Percentiles rank a stretch among this genome's conserved stretches.
phyloP scores from a whole-genome alignment of 805 yeast genomes.

The Yarrowia yakushimensis region DNA sequence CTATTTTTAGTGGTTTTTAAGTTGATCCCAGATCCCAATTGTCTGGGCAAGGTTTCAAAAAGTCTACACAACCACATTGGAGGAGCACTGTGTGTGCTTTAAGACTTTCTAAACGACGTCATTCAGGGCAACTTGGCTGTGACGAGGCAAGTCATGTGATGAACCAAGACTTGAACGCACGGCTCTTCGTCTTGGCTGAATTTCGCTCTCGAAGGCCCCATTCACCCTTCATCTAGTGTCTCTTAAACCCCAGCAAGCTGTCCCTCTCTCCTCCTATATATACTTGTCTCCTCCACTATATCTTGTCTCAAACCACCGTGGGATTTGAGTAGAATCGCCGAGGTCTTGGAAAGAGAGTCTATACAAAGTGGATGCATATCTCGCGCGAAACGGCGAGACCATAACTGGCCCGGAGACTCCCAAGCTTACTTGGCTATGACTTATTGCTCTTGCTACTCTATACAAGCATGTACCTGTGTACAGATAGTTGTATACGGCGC shows the following conservation, averaged over 20 bases:
- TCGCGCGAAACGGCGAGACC: background rate
- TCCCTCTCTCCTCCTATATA: background rate
- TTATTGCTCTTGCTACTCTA: too few species aligned
- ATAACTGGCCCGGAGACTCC: background rate
- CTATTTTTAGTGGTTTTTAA: slow-evolving; percentile 1
- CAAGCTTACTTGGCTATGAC: background rate
- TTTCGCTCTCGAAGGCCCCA: too few species aligned
- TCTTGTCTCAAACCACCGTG: too few species aligned
- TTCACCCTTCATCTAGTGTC: too few species aligned
- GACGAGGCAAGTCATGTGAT: background rate
- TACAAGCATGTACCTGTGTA: background rate
- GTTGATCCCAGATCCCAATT: slow-evolving; percentile 19
- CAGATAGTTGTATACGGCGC: background rate
- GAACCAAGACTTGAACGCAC: background rate
- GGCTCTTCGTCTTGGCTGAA: too few species aligned
- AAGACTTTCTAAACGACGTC: slow-evolving; percentile 9
- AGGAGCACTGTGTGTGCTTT: background rate
- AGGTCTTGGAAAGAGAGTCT: background rate
- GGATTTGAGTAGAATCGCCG: background rate
- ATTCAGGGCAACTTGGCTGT: background rate
- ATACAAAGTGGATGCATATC: too few species aligned
- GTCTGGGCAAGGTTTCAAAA: slow-evolving; percentile 11
- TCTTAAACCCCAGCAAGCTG: too few species aligned
- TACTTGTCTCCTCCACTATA: too few species aligned
- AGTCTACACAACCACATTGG: background rate